phyloP scores from a whole-genome alignment of 176 grass and related monocot species.

The Oryza punctata region DNA sequence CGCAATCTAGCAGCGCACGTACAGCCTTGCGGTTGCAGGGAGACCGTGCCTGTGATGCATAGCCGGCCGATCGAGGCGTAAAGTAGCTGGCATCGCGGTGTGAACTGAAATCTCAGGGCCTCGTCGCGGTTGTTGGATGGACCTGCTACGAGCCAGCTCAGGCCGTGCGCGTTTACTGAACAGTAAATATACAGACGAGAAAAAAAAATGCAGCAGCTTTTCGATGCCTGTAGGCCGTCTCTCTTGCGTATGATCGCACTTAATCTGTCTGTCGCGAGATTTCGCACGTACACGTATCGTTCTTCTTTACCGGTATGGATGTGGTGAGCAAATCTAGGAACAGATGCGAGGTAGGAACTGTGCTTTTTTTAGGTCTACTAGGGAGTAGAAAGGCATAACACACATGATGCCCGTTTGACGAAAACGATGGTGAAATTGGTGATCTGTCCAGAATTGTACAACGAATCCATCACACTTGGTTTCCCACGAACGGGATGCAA shows the following conservation, averaged over 20 bases:
- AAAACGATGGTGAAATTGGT: neutral
- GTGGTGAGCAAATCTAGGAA: neutral
- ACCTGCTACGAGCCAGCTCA: neutral
- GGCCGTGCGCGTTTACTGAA: neutral
- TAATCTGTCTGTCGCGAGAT: neutral
- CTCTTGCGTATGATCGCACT: neutral
- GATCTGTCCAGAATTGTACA: slow-evolving; percentile 33
- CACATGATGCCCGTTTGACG: neutral
- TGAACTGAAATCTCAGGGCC: neutral
- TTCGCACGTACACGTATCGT: slow-evolving; percentile 3
- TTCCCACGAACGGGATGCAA: neutral
- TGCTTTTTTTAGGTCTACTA: neutral
- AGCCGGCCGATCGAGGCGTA: neutral
- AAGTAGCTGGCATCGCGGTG: neutral
- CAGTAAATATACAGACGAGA: neutral
- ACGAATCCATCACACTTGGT: neutral
- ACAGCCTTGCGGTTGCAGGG: neutral
- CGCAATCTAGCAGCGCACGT: neutral
- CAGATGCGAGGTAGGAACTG: neutral
- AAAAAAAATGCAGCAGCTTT: neutral
- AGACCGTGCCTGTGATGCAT: too few species aligned
- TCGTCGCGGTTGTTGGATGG: neutral
- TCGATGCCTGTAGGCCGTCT: neutral
- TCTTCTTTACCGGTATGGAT: neutral
- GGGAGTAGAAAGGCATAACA: neutral